These are phyloP conservation scores for Gleditsia sinensis DNA, from an alignment of 306 rosid genomes.

Conservation along the genomic window DNA sequence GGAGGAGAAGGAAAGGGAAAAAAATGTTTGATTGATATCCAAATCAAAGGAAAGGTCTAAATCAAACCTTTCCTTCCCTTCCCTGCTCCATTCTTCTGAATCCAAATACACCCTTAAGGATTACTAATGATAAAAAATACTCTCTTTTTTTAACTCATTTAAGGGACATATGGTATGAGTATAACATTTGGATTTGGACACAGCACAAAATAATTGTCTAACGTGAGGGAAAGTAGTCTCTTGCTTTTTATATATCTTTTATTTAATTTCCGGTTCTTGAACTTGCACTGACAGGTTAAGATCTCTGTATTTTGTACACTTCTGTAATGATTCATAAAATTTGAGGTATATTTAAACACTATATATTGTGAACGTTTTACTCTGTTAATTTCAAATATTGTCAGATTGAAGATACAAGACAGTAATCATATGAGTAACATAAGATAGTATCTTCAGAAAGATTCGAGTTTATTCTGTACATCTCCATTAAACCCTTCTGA, in stretches of 20 bases:
- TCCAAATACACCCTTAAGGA: too few relatives aligned
- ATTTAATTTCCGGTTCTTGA: neutral
- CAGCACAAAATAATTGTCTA: neutral
- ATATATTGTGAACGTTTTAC: neutral
- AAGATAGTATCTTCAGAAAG: slow-evolving; percentile 4
- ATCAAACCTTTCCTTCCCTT: too few relatives aligned
- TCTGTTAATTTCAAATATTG: neutral
- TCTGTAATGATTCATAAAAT: neutral
- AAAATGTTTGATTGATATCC: too few relatives aligned
- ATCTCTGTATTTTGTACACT: neutral
- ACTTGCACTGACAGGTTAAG: neutral
- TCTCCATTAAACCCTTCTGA: slow-evolving; percentile 17
- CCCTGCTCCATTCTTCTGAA: too few relatives aligned
- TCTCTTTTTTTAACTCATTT: neutral
- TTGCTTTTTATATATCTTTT: neutral
- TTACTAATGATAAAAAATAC: too few relatives aligned
- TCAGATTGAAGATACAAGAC: neutral
- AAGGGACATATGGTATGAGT: neutral
- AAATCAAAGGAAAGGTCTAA: too few relatives aligned
- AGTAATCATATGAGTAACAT: neutral
- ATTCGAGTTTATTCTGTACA: slow-evolving; percentile 11
- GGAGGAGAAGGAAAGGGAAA: too few relatives aligned
- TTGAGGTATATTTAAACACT: neutral
- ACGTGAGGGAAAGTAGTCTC: neutral
- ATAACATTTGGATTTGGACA: neutral